phyloP scores from a whole-genome alignment of 306 rosid species.

The Bauhinia variegata region DNA sequence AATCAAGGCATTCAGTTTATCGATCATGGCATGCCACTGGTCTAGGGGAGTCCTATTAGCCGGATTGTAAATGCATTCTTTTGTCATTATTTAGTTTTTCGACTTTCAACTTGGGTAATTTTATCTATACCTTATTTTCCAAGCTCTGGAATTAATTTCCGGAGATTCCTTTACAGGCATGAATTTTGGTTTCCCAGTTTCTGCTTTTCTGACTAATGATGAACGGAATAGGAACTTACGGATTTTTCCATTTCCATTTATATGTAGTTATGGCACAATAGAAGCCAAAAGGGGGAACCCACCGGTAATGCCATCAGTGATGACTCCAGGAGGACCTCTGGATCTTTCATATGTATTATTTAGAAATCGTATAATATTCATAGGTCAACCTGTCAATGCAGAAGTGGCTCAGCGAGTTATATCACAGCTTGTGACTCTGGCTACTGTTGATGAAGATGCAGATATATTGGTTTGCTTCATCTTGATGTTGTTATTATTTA shows the following conservation, averaged over 20 bases:
- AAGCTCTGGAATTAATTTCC: no score
- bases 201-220: background rate
- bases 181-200: background rate
- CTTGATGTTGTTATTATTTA: slow-evolving; percentile 23
- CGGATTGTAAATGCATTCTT: no score
- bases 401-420: slow-evolving; percentile 94
- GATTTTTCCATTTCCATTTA: slow-evolving; percentile 35
- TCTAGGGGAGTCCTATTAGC: no score
- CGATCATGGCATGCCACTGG: no score
- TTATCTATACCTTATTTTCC: no score
- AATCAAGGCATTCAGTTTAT: no score
- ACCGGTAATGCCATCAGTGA: slow-evolving; percentile 78
- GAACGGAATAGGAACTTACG: slow-evolving; percentile 22
- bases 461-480: slow-evolving; percentile 74
- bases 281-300: slow-evolving; percentile 81
- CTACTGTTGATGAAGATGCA: slow-evolving; percentile 75
- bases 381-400: slow-evolving; percentile 86
- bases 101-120: no score
- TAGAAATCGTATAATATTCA: slow-evolving; percentile 88
- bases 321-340: slow-evolving; percentile 92
- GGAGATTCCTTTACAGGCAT: background rate
- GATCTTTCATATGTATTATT: slow-evolving; percentile 86
- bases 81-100: no score
- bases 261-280: slow-evolving; percentile 65
- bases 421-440: slow-evolving; percentile 92